These are phyloP conservation scores for Penicillium fimorum DNA, from an alignment of 495 filamentous ascomycete species.

Conservation along the genomic window DNA sequence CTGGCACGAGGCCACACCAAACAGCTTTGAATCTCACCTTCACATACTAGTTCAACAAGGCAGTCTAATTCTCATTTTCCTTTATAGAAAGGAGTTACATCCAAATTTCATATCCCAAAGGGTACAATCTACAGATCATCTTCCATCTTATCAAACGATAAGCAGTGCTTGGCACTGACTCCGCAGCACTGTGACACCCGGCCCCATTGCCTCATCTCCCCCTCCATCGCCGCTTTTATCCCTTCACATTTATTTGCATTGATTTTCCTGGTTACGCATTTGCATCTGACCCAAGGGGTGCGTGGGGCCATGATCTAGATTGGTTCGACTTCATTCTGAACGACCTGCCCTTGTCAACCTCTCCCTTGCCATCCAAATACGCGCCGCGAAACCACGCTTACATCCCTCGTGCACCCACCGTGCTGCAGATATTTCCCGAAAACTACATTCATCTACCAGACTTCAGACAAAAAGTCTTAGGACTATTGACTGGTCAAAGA, in stretches of 20 bases:
- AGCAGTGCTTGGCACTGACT: slow-evolving; percentile 26
- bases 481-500: background rate
- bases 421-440: background rate
- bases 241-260: slow-evolving; percentile 16
- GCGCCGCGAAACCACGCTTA: slow-evolving; percentile 2
- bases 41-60: background rate
- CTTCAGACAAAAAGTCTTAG: background rate
- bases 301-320: slow-evolving; percentile 7
- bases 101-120: background rate
- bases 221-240: slow-evolving; percentile 23
- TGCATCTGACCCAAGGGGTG: slow-evolving; percentile 14
- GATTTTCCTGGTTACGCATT: slow-evolving; percentile 1
- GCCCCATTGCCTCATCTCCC: slow-evolving; percentile 29
- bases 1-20: slow-evolving; percentile 23
- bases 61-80: background rate
- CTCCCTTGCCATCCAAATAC: slow-evolving; percentile 7
- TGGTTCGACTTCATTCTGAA: background rate
- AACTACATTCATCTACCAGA: background rate
- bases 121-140: slow-evolving; percentile 3
- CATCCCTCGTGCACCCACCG: slow-evolving; percentile 4
- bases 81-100: background rate
- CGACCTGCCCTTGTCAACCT: background rate
- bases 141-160: slow-evolving; percentile 30
- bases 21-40: background rate
- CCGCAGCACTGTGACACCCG: slow-evolving; percentile 25